Evolutionary conservation across 1,139 yeast genomes (phyloP), one percentile per base, ranked within the genome.

Genomic region (Candida glucosophila): DNA sequence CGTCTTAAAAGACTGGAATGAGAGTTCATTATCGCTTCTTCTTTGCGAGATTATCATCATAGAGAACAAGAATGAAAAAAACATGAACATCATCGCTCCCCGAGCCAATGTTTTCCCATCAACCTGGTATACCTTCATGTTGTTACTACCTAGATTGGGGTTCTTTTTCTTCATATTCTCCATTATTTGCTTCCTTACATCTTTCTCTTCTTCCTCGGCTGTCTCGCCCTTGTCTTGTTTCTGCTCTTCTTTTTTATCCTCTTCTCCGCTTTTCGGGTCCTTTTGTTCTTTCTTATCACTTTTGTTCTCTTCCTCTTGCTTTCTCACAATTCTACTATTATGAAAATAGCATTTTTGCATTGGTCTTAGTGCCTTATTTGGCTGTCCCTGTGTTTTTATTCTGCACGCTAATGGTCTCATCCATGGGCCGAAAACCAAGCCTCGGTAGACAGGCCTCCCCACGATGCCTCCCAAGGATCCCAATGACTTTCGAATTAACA

Each of bases 1-100:
- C 13, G 77, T 69, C 46, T 82, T 81, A 63, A 90, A 90, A 49
- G 85, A 95, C 54, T 88, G 96, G 69, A 83, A 85, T 2, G 96
- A 80, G 36, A 90, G 62, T 36, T 71, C 69, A 32, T 61, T 49
- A 18, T 55, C 47, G 15, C 42, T 43, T 16, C 35, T 31, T 5
- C 36, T 34, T 5, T 27, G 31, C 16, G 39, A 37, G 9, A 35
- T 26, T 12, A 45, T 29, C 15, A 44, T 25, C 15, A 43, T 34
- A 14, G 28, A 21, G 9, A 29, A 19, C 12, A 33, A 27, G 10
- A 28, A 14, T 8, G 36, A 25, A 10, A 39, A 22, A 13, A 37
- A 33, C 15, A 43, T 30, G 5, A 41, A 24, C 14, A 40, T 20
- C 20, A 39, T 34, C 14, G 29, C 28, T n/a, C 21, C 21, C 20